These are phyloP conservation scores for Apiospora marii DNA, from an alignment of 2,329 filamentous ascomycete genomes.

Conservation along the genomic window DNA sequence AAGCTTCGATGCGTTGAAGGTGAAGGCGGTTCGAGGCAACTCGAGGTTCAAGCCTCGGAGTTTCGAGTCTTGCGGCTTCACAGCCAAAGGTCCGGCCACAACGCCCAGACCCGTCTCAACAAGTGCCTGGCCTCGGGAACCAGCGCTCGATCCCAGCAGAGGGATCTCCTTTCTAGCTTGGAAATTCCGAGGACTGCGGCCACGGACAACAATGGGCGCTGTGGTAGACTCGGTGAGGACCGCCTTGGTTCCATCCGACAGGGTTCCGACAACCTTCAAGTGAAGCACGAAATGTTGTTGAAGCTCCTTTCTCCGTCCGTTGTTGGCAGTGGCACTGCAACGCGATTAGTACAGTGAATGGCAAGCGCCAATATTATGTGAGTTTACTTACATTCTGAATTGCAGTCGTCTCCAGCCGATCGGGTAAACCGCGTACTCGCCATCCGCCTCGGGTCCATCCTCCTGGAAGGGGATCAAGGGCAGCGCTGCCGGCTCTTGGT, in stretches of 20 bases:
- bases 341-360: slow-evolving; percentile 28
- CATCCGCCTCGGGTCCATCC: slow-evolving; percentile 67
- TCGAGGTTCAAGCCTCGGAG: slow-evolving; percentile 61
- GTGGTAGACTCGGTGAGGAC: slow-evolving; percentile 85
- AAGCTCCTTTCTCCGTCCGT: slow-evolving; percentile 90
- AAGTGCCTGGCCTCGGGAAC: slow-evolving; percentile 78
- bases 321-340: slow-evolving; percentile 87
- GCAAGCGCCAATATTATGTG: slow-evolving; percentile 36
- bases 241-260: slow-evolving; percentile 84
- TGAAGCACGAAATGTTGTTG: slow-evolving; percentile 96
- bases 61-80: slow-evolving; percentile 64
- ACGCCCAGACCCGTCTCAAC: slow-evolving; percentile 70
- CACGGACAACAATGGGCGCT: slow-evolving; percentile 90
- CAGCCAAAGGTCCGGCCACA: slow-evolving; percentile 62
- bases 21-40: slow-evolving; percentile 64
- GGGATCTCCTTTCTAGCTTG: slow-evolving; percentile 93
- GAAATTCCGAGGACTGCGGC: slow-evolving; percentile 92
- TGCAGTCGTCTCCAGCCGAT: slow-evolving; percentile 95
- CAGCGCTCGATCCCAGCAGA: slow-evolving; percentile 77
- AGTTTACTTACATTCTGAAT: slow-evolving; percentile 74
- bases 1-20: slow-evolving; percentile 65
- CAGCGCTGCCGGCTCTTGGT: slow-evolving; percentile 87
- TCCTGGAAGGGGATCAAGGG: slow-evolving; percentile 74
- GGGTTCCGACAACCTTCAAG: slow-evolving; percentile 83
- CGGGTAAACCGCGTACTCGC: slow-evolving; percentile 88